Percentiles rank a stretch among this genome's conserved stretches.
These are phyloP conservation scores for Pseudogymnoascus sp. DNA, from an alignment of 2,329 filamentous ascomycete species.

Conservation along the genomic window DNA sequence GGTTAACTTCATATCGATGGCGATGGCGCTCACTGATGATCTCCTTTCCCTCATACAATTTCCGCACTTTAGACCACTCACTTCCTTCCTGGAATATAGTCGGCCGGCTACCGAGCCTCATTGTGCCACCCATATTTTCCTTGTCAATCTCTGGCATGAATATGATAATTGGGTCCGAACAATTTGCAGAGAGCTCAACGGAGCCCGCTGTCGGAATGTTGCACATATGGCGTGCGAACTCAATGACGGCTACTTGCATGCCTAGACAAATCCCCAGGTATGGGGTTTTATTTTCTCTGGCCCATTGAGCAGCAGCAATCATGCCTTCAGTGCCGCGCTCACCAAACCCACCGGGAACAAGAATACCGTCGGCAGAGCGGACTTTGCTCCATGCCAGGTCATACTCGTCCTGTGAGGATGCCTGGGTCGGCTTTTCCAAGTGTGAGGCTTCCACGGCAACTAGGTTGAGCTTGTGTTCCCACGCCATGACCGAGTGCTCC, in stretches of 20 bases:
- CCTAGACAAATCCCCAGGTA: conserved; percentile 88
- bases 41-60: conserved; percentile 56
- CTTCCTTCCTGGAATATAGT: conserved; percentile 67
- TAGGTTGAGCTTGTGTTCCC: conserved; percentile 68
- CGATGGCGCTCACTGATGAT: conserved; percentile 70
- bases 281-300: conserved; percentile 69
- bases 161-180: conserved; percentile 49
- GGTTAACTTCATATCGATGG: conserved; percentile 88
- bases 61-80: conserved; percentile 71
- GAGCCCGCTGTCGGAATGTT: conserved; percentile 38
- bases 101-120: conserved; percentile 70
- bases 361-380: conserved; percentile 54
- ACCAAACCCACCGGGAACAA: conserved; percentile 58
- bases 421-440: conserved; percentile 59
- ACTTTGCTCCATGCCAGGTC: conserved; percentile 81
- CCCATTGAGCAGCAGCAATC: conserved; percentile 80
- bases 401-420: conserved; percentile 60
- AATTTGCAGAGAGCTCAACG: conserved; percentile 20
- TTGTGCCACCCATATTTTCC: conserved; percentile 72
- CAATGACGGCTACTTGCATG: conserved; percentile 88
- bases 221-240: conserved; percentile 71
- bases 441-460: conserved; percentile 79
- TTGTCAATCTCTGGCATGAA: conserved; percentile 88
- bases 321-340: conserved; percentile 79
- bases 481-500: conserved; percentile 86